phyloP scores from a whole-genome alignment of 2,329 filamentous ascomycete genomes.

The Cadophora sp. region DNA sequence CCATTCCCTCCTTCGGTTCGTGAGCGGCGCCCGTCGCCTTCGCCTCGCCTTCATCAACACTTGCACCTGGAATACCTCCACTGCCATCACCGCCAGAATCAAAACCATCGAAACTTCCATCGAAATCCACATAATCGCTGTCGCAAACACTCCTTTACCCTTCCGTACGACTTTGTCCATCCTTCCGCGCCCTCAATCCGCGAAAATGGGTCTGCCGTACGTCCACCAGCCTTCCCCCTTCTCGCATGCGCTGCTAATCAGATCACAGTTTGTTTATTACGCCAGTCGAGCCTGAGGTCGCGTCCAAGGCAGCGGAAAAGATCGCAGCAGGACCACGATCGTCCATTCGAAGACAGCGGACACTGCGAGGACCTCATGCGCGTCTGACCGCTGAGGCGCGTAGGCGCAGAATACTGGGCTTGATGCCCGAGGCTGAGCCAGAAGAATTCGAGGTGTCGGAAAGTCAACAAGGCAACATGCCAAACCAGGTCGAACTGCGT shows the following conservation, averaged over 20 bases:
- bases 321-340: constrained; percentile 40
- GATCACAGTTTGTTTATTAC: constrained; percentile 43
- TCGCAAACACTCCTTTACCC: constrained; percentile 29
- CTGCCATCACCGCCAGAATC: constrained; percentile 24
- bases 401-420: constrained; percentile 35
- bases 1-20: constrained; percentile 1
- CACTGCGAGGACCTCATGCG: constrained; percentile 32
- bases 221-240: constrained; percentile 33
- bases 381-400: constrained; percentile 34
- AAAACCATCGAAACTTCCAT: constrained; percentile 30
- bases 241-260: constrained; percentile 35
- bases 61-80: constrained; percentile 26
- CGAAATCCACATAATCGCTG: constrained; percentile 26
- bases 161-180: constrained; percentile 8
- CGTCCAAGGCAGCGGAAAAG: constrained; percentile 42
- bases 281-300: constrained; percentile 41
- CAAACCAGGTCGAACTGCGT: neutral
- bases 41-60: constrained; percentile 7
- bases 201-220: constrained; percentile 46
- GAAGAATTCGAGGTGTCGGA: constrained; percentile 34
- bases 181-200: constrained; percentile 14
- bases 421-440: constrained; percentile 26
- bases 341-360: constrained; percentile 42
- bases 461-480: constrained; percentile 15
- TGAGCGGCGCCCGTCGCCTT: neutral